Base-by-base conservation (phyloP, 345 rosid genomes). In the Erodium maritimum region DNA sequence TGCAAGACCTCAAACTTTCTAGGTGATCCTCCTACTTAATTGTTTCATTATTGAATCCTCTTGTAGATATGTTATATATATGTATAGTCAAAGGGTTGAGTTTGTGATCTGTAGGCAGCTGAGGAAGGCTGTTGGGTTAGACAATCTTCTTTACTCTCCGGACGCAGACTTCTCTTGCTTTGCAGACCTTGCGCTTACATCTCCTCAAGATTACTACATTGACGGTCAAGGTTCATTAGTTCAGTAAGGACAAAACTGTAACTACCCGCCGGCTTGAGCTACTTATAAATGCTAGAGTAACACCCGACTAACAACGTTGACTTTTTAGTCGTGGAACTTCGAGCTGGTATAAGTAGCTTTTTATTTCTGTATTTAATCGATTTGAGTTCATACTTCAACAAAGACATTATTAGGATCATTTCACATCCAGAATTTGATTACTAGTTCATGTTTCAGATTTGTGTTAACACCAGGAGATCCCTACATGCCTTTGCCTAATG, bases 151-250 rank as follows among this genome's bases (percentile, higher is more conserved):
- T 18, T 89, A 93, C 65, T 89, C 95, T 56, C 94, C 95, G 56
- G 96, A 93, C 85, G 99, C 96, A 19, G 96, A 93, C 78, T 93
- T 93, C 77, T 93, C 99, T 2, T 89, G 99, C 64, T 93, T 93
- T 57, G 91, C 99, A 2, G 99, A 93, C 77, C 77, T 93, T 46
- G 96, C 99, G 11, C 87, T 93, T 18, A 58, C 90, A 23, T 93
- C 96, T 11, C 96, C 99, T 0, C 90, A 83, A 64, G 95, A 93
- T 78, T 87, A 89, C 82, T 87, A 87, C 76, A 82, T 85, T 5
- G 95, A 89, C 61, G 99, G 96, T 67, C 94, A 93, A 74, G 96
- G 96, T 56, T 83, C 95, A 68, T 66, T 93, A 76, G 95, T 93
- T 69, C 99, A 89, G 99, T 93, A 82, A 83, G 96, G 57, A 62